Evolutionary conservation across 2,329 filamentous ascomycete genomes (phyloP), one percentile per base, ranked within the genome.

Genomic region (Trichophyton equinum): DNA sequence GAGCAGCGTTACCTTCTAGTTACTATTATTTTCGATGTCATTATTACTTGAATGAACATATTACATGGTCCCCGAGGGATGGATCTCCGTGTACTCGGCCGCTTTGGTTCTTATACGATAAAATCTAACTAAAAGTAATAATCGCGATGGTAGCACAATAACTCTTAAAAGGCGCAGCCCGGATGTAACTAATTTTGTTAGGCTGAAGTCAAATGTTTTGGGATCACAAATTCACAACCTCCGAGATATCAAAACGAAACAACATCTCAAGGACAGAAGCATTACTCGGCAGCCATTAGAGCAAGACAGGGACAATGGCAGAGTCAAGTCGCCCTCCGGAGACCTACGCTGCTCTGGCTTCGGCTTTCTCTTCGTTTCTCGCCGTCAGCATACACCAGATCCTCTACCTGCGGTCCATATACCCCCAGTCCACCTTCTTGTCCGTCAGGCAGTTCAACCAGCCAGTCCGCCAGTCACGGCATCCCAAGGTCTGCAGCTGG

Each of bases 401-500:
- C 68, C 83, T 96, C 66, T 92, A 85, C 77, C 85, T 94, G 69
- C 88, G 91, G 67, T 74, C 75, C 62, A 83, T 96, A 69, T 96
- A 96, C 73, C 90, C 91, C 0, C 74, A 77, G 57, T 75, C 82
- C 30, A 89, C 89, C 40, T 96, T 96, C 75, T 82, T 92, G 62
- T 84, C 86, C 47, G 83, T 86, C 44, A 83, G 87, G 65, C 90
- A 89, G 68, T 91, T 91, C 79, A 91, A 92, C 75, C 85, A 90
- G 62, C 82, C 89, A 33, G 87, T 95, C 53, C 86, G 88, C 68
- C 91, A 96, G 72, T 92, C 85, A 63, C 87, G 91, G 62, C 91
- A 96, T 73, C 89, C 91, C 0, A 83, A 83, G 67, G 87, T 96
- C 65, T 95, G 89, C 79, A 78, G 84, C 68, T 96, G 91, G 88